Base-by-base conservation (phyloP, 257 asterid genomes). In the Scutellaria barbata region DNA sequence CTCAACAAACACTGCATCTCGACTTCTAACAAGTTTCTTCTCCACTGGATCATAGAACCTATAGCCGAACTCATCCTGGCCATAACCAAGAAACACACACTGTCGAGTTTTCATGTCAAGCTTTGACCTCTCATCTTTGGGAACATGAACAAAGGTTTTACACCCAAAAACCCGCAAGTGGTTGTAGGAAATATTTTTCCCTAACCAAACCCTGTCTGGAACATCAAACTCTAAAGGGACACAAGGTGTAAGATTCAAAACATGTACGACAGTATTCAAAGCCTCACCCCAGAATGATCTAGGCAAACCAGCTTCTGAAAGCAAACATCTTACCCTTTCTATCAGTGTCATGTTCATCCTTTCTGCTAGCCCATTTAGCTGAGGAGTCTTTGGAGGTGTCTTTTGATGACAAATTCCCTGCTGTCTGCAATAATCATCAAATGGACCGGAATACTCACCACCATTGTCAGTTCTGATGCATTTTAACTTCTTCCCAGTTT, bases 371-470 rank as follows among this genome's bases (percentile, higher is more conserved):
- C 65, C 65, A 59, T 59, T 59, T 7, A 59, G n/a, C 2, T n/a
- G 47, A 35, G 65, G 65, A 35, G 65, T 59, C 65, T 59, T 59
- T 6, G 65, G 47, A 33, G 65, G 65, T 5, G 47, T 59, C 47
- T 59, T 71, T 46, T 12, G 45, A 30, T 16, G 57, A 43, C 18
- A 17, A 22, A 69, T 69, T 7, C 74, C 64, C 3, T 54, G 40
- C 13, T 43, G 33, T 18, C 20, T 52, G 22, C 69, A 72, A 37
- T 51, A 61, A 37, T 5, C 53, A 47, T 42, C 53, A 60, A 61
- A 72, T 4, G 70, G 76, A 5, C 76, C 68, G n/a, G 1, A 8
- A 25, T 70, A 70, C 12, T 70, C 75, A 16, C 67, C 75, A 1
- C 67, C 52, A 63, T 72, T 72, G 37, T 72, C 76, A 0, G 59